Evolutionary conservation across 371 early-diverging fungal genomes (phyloP).

Genomic region (Fennellomyces sp.): DNA sequence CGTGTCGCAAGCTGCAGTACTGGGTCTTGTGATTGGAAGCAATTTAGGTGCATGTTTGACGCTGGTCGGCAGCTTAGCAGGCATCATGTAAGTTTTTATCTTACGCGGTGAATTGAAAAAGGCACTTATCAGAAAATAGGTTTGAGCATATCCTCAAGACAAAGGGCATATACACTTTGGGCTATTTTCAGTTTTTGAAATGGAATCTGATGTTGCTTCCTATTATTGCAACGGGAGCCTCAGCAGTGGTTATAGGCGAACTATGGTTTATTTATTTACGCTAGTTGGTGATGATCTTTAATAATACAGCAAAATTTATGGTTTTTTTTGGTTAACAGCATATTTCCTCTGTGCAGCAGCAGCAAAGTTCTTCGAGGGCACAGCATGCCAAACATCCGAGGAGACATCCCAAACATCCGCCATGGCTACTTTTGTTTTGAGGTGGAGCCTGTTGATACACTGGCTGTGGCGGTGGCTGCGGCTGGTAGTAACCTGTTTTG

Average conservation of each 20-base stretch:
- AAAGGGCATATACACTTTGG: slow-evolving; percentile 53
- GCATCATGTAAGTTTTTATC: slow-evolving; percentile 64
- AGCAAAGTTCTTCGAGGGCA: slow-evolving; percentile 28
- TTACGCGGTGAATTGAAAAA: background rate
- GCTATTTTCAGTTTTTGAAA: slow-evolving; percentile 60
- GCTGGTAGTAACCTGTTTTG: slow-evolving; percentile 22
- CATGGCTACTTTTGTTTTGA: slow-evolving; percentile 2
- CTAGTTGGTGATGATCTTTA: background rate
- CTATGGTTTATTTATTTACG: slow-evolving; percentile 29
- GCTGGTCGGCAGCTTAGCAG: slow-evolving; percentile 77
- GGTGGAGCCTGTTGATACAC: slow-evolving; percentile 23
- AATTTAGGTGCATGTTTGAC: slow-evolving; percentile 84
- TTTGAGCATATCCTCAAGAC: slow-evolving; percentile 65
- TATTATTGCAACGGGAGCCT: slow-evolving; percentile 48
- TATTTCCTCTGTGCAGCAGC: slow-evolving; percentile 25
- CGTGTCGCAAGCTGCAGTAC: slow-evolving; percentile 61
- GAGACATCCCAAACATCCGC: slow-evolving; percentile 23
- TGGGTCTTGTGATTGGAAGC: slow-evolving; percentile 76
- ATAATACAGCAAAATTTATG: background rate
- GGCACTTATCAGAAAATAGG: slow-evolving; percentile 32
- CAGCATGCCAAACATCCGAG: slow-evolving; percentile 26
- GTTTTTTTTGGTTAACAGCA: slow-evolving; percentile 2
- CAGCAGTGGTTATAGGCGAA: slow-evolving; percentile 56
- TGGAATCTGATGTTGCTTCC: slow-evolving; percentile 70
- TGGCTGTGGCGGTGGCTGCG: slow-evolving; percentile 25